Evolutionary conservation across 2,329 filamentous ascomycete species (phyloP), one percentile per base, ranked within the genome.

Genomic region (Claviceps sp.): DNA sequence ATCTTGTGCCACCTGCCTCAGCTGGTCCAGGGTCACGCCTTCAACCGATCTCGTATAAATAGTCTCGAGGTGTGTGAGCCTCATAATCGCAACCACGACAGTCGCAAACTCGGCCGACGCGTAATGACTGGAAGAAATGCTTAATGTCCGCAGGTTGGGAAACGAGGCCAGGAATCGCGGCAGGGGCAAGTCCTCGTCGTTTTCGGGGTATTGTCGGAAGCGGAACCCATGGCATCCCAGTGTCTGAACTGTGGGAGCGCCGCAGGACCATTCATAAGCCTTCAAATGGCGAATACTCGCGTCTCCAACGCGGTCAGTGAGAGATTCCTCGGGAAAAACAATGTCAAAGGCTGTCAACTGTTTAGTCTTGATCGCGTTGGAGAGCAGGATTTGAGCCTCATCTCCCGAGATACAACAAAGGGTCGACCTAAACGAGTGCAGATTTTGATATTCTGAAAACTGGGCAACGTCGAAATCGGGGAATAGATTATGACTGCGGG

Each of bases 151-250:
- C 30, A 34, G 9, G 30, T 34, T 34, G 30, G 30, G 30, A 4
- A 34, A 34, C 30, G 30, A 34, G 9, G 30, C 30, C 30, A 34
- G 9, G 9, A 34, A 34, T 34, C 30, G 30, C 9, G 30, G 30
- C 8, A 34, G 30, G 9, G 30, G 30, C 9, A 34, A 34, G 9
- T 34, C 30, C 3, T 34, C 30, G 9, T 34, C 30, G 30, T 34
- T 34, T 34, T 34, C 30, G 30, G 30, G 30, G 30, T 34, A 34
- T 11, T 34, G 30, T 64, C 56, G 58, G 54, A 71, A 69, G 37
- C 61, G 57, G 48, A 71, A 70, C 37, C 63, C 54, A 44, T 62
- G 67, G 30, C 71, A 46, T 5, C 66, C 65, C 2, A 72, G 59
- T 37, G 58, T 61, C 42, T 55, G 61, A 34, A 72, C 65, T 3